Evolutionary conservation across 306 rosid genomes (phyloP), one percentile per base, ranked within the genome.

Genomic region (Boehmeria nivea): DNA sequence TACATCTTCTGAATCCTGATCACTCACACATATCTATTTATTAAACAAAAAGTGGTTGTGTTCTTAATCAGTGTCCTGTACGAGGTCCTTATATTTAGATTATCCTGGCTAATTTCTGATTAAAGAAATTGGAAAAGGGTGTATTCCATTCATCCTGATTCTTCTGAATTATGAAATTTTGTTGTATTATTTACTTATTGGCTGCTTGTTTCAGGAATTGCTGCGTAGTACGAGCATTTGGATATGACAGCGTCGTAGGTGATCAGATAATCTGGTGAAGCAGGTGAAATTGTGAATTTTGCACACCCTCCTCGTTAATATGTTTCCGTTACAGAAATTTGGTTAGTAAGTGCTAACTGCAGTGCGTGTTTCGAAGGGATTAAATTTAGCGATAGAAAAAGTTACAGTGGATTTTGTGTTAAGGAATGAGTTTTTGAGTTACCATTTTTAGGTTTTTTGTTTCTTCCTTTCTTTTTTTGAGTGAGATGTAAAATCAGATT

Each of bases 401-500:
- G 88, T 76, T 75, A 68, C 77, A 66, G 72, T 88, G 89, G 81
- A 82, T 75, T 71, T 75, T 75, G 81, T 84, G 93, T 80, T 72
- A 76, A 81, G 86, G 93, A 63, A 84, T 84, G 86, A 81, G 84
- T 83, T 83, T 83, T 78, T 78, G 76, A 83, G 78, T 73, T 74
- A 60, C 70, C 47, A 55, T 68, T 85, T 71, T 81, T 71, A 79
- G 72, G 55, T 57, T 81, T 71, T 79, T 67, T 57, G 56, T 70
- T 80, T 72, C 52, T 81, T 80, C 70, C 70, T 82, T 37, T 77
- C 80, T 80, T 72, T 72, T 82, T 54, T 77, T 71, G 96, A 91
- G 95, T 90, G 95, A 86, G 94, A 84, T 90, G 96, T 91, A 87
- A 82, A 91, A 91, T 84, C 96, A 80, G 87, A 80, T 87, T 82